Evolutionary conservation across 1,284 basidiomycete genomes (phyloP).

Genomic region (Papiliotrema nemorosa): DNA sequence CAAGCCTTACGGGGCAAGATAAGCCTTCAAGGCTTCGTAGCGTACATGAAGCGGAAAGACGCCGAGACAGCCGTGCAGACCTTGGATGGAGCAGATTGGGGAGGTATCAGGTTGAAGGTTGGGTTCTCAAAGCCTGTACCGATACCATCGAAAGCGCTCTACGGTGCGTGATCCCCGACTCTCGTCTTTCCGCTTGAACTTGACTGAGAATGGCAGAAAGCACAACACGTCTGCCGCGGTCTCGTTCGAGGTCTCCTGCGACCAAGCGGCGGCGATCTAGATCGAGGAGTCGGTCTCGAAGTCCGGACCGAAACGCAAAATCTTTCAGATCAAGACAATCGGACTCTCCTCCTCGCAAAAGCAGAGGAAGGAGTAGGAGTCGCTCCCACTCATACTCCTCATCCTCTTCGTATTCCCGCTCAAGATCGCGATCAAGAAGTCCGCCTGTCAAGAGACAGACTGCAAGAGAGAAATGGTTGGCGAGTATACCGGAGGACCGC

Average conservation of each 20-base stretch:
- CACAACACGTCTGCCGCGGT: not conserved
- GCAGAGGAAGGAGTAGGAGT: constrained; percentile 9
- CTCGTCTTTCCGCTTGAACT: no score
- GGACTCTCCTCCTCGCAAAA: constrained; percentile 1
- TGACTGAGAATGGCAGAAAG: no score
- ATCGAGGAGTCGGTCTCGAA: not conserved
- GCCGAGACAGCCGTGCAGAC: constrained; percentile 83
- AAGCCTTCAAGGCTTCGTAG: constrained; percentile 88
- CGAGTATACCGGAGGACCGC: constrained; percentile 65
- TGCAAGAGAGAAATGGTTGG: constrained; percentile 37
- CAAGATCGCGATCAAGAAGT: constrained; percentile 42
- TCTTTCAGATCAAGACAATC: constrained; percentile 6
- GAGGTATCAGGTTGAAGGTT: constrained; percentile 73
- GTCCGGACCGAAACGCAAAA: not conserved
- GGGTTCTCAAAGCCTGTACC: constrained; percentile 96
- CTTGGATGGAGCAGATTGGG: constrained; percentile 89
- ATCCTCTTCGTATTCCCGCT: constrained; percentile 52
- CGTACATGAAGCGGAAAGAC: constrained; percentile 87
- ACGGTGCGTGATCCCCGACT: constrained; percentile 71
- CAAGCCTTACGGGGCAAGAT: constrained; percentile 61
- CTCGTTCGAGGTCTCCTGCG: constrained; percentile 1
- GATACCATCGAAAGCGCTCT: constrained; percentile 71
- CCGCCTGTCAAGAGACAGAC: constrained; percentile 9
- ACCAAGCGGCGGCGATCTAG: not conserved
- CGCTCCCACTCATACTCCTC: constrained; percentile 26